These are phyloP conservation scores for Aspergillus arachidicola DNA, from an alignment of 2,329 filamentous ascomycete species.

Conservation along the genomic window DNA sequence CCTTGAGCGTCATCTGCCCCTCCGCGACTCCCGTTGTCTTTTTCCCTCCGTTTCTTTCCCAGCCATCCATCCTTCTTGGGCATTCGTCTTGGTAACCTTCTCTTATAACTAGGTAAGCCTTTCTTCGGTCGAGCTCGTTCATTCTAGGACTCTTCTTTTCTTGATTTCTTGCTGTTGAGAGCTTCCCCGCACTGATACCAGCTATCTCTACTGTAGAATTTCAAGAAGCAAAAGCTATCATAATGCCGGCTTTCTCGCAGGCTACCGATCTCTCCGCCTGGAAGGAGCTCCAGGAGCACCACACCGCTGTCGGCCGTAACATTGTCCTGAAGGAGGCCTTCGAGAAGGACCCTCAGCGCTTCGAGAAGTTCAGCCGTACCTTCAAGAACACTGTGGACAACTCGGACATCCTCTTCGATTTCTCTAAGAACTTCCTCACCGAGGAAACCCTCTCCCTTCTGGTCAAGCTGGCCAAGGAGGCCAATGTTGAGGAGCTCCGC, in stretches of 20 bases:
- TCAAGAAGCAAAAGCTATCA: constrained; percentile 20
- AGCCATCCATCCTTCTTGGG: constrained; percentile 6
- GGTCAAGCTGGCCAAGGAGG: constrained; percentile 87
- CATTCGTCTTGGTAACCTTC: neutral
- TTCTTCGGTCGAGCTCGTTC: neutral
- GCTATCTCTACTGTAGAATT: constrained; percentile 10
- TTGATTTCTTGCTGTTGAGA: neutral
- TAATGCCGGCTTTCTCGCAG: constrained; percentile 59
- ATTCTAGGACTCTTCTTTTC: neutral
- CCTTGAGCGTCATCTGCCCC: constrained; percentile 13
- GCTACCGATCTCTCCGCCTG: constrained; percentile 84
- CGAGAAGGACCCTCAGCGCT: constrained; percentile 81
- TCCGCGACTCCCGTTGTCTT: constrained; percentile 10
- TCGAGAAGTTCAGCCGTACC: constrained; percentile 84
- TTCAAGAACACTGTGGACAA: constrained; percentile 78
- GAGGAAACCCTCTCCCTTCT: constrained; percentile 88
- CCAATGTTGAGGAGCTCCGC: constrained; percentile 86
- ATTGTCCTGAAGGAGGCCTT: constrained; percentile 95
- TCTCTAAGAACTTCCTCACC: constrained; percentile 97
- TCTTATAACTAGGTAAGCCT: neutral
- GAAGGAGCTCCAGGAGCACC: constrained; percentile 88
- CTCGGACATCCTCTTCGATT: constrained; percentile 93
- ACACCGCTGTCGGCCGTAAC: constrained; percentile 80
- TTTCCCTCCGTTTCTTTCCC: constrained; percentile 11
- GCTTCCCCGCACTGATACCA: constrained; percentile 33